Base-by-base conservation (phyloP, 352 stramenopile species). In the Blastocystis sp. region DNA sequence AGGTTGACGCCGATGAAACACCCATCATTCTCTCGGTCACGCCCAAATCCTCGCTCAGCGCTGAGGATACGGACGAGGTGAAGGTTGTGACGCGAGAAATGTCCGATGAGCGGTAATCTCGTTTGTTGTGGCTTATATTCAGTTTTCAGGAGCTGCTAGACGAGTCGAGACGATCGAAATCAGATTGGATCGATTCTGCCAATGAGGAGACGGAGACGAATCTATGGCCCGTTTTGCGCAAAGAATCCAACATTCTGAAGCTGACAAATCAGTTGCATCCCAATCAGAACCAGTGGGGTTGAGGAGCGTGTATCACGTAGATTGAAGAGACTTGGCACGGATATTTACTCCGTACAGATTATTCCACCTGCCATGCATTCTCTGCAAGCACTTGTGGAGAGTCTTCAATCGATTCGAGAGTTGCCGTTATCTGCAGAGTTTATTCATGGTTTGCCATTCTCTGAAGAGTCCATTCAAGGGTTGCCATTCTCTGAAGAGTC, bases 131-230 rank as follows among this genome's bases (percentile, higher is more conserved):
- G 3, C 2, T 84, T 38, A 53, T 23, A 38, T 7, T 7, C 52
- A 84, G 74, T 11, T 84, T 84, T 28, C 74, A 84, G 69, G 74
- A 84, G 23, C 74, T 84, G 4, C 74, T 84, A 21, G 34, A 67
- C 14, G 52, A 84, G 34, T 84, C 74, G 66, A 84, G 74, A 48
- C 48, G 74, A 56, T 70, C 10, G 53, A 84, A 84, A 70, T 43
- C 34, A 17, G 74, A 84, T 69, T 84, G 74, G 74, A 84, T 84
- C 45, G 48, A 69, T 67, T 59, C 65, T n/a, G 74, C 21, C 21
- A 53, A 59, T 2, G 74, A 84, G 40, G 74, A 84, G 40, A 59
- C 74, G 19, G 74, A 84, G 56, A 45, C 66, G 74, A 53, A 84
- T 70, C 56, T 84, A 48, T 84, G 74, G 74, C 56, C 59, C 11